Evolutionary conservation across 2,329 filamentous ascomycete genomes (phyloP), one percentile per base, ranked within the genome.

Genomic region (Fusarium succisae): DNA sequence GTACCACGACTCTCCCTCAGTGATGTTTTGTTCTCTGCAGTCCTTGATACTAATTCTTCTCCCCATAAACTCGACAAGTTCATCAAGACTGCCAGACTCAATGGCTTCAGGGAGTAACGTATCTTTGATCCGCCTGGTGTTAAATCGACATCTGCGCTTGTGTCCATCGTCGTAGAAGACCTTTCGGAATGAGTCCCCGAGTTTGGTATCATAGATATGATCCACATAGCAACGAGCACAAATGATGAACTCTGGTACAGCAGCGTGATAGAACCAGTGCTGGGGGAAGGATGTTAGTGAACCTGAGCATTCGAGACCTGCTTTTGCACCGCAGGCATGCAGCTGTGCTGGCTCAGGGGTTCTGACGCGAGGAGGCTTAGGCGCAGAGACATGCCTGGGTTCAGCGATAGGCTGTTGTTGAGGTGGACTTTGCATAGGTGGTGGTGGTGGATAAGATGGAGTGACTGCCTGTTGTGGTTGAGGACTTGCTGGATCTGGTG

Each of bases 221-320:
- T 84, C 79, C 12, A 80, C 77, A 59, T 84, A 84, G 72, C 84
- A 85, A 6, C 79, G 71, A 5, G 82, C 80, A 66, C 84, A 86
- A 55, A 85, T 77, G 6, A 75, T 50, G 26, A 80, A 83, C 3
- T 78, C 72, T 0, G 82, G 80, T 2, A 79, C 80, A 2, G 70
- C 62, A 1, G 79, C 66, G 44, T 85, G 82, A 7, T 74, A 76
- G 70, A 84, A 83, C 83, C 84, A 86, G 18, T 81, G 78, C 11
- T 83, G 79, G 0, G 77, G 50, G 22, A 81, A 80, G 1, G 78
- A 70, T 26, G 79, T 67, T 4, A 76, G 75, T 3, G 56, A 69
- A 8, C 54, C 43, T 11, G 72, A 53, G 62, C 83, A 84, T 51
- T 79, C 73, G 1, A 76, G 66, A 3, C 79, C 73, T 12, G 75